phyloP scores from a whole-genome alignment of 2,329 filamentous ascomycete species.

The Diplocarpon mali region DNA sequence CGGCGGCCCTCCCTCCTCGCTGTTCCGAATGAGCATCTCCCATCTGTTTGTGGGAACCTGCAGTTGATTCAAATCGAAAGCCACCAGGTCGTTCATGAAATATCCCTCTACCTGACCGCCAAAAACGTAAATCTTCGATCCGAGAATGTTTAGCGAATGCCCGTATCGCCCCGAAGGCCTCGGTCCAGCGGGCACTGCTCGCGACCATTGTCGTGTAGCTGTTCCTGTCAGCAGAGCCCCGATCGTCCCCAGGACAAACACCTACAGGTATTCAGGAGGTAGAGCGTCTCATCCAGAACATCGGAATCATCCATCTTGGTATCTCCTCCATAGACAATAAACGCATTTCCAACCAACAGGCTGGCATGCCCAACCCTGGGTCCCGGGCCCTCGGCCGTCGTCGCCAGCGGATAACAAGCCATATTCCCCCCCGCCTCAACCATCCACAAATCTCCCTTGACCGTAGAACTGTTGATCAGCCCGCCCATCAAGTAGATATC shows the following conservation, averaged over 20 bases:
- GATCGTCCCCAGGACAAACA: slow-evolving; percentile 12
- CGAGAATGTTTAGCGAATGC: slow-evolving; percentile 90
- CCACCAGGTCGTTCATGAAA: slow-evolving; percentile 95
- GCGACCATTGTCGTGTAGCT: slow-evolving; percentile 98
- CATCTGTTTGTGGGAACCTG: slow-evolving; percentile 86
- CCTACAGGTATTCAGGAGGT: slow-evolving; percentile 95
- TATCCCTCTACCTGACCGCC: slow-evolving; percentile 94
- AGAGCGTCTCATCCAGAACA: slow-evolving; percentile 85
- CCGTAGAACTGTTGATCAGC: slow-evolving; percentile 85
- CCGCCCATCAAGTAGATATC: slow-evolving; percentile 98
- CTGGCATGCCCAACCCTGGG: slow-evolving; percentile 91
- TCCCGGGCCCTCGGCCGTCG: slow-evolving; percentile 86
- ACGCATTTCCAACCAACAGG: slow-evolving; percentile 91
- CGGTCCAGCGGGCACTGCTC: slow-evolving; percentile 76
- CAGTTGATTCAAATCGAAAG: slow-evolving; percentile 90
- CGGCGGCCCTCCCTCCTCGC: slow-evolving; percentile 46
- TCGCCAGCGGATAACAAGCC: slow-evolving; percentile 83
- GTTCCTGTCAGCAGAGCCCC: slow-evolving; percentile 13
- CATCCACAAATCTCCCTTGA: slow-evolving; percentile 97
- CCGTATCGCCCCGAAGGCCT: slow-evolving; percentile 87
- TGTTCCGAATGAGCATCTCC: slow-evolving; percentile 81
- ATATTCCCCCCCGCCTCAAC: slow-evolving; percentile 82
- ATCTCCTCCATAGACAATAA: slow-evolving; percentile 97
- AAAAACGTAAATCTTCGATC: slow-evolving; percentile 95
- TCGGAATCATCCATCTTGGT: slow-evolving; percentile 94